Evolutionary conservation across 495 filamentous ascomycete genomes (phyloP).

Genomic region (Saxophila tyrrhenica): DNA sequence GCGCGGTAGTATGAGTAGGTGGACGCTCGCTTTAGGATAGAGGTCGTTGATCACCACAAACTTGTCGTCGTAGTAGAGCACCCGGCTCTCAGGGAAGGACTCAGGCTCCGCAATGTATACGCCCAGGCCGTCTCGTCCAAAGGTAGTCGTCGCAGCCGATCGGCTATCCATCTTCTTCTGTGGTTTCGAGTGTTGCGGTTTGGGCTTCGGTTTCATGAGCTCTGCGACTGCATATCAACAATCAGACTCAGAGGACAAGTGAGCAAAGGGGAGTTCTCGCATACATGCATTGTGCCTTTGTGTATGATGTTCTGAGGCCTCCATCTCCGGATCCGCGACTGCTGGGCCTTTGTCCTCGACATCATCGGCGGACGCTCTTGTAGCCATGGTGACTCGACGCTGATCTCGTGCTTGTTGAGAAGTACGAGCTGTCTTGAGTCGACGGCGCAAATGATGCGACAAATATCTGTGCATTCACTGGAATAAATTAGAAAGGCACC

Average conservation of each 20-base stretch:
- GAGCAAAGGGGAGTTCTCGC: not conserved
- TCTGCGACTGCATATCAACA: slow-evolving; percentile 43
- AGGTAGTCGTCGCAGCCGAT: slow-evolving; percentile 18
- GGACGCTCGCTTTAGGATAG: slow-evolving; percentile 75
- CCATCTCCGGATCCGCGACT: not conserved
- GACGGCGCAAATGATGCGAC: too few species aligned
- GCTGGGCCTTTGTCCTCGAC: not conserved
- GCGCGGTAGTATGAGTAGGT: slow-evolving; percentile 78
- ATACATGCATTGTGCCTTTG: slow-evolving; percentile 1
- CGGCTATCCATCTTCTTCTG: slow-evolving; percentile 11
- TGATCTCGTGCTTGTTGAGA: not conserved
- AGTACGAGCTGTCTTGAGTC: too few species aligned
- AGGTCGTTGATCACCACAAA: slow-evolving; percentile 76
- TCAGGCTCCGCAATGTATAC: slow-evolving; percentile 58
- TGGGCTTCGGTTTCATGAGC: slow-evolving; percentile 53
- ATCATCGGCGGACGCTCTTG: not conserved
- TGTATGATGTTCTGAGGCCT: not conserved
- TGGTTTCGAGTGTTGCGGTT: slow-evolving; percentile 17
- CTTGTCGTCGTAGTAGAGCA: slow-evolving; percentile 57
- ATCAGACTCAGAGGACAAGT: not conserved
- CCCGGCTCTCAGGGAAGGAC: slow-evolving; percentile 44
- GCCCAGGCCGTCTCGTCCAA: slow-evolving; percentile 39
- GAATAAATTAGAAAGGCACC: too few species aligned
- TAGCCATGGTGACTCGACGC: not conserved
- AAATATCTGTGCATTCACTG: too few species aligned